Conservation (phyloP, 768 basidiomycete genomes). For the Termitomyces sp. region DNA sequence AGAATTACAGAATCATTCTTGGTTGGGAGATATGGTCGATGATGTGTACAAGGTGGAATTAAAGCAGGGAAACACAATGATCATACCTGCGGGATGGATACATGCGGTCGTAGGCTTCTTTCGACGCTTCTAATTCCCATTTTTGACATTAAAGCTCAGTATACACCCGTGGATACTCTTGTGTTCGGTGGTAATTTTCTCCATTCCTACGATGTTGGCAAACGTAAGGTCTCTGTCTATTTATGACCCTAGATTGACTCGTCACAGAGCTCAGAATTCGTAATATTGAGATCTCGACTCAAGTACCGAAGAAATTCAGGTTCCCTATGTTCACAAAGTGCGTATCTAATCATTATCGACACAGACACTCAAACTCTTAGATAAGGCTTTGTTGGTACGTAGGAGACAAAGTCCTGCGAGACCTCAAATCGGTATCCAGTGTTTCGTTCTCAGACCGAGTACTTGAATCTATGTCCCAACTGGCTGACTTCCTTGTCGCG, state of each 20-base stretch:
- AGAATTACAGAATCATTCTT: conserved; percentile 79
- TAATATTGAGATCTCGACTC: conserved; percentile 88
- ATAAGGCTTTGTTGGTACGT: conserved; percentile 86
- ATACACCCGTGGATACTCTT: conserved; percentile 87
- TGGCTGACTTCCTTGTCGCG: conserved; percentile 75
- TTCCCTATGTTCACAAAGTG: conserved; percentile 81
- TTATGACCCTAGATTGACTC: not conserved
- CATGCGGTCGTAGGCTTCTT: conserved; percentile 79
- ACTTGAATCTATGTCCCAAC: conserved; percentile 59
- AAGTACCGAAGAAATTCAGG: conserved; percentile 88
- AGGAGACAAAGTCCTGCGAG: conserved; percentile 72
- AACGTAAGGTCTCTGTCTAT: conserved; percentile 49
- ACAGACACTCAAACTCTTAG: not conserved
- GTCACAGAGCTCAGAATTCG: conserved; percentile 78
- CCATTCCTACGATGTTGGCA: conserved; percentile 85
- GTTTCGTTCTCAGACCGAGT: conserved; percentile 42
- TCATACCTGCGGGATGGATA: conserved; percentile 96
- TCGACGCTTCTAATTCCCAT: not conserved
- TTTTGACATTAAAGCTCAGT: conserved; percentile 36
- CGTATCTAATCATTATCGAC: conserved; percentile 11
- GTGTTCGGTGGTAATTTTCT: conserved; percentile 98
- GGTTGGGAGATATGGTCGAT: conserved; percentile 92
- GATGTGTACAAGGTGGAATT: conserved; percentile 85
- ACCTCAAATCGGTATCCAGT: conserved; percentile 49
- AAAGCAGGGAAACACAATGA: conserved; percentile 78